Conservation (phyloP, 108 stramenopile species). For the Pelagomonas calceolata region DNA sequence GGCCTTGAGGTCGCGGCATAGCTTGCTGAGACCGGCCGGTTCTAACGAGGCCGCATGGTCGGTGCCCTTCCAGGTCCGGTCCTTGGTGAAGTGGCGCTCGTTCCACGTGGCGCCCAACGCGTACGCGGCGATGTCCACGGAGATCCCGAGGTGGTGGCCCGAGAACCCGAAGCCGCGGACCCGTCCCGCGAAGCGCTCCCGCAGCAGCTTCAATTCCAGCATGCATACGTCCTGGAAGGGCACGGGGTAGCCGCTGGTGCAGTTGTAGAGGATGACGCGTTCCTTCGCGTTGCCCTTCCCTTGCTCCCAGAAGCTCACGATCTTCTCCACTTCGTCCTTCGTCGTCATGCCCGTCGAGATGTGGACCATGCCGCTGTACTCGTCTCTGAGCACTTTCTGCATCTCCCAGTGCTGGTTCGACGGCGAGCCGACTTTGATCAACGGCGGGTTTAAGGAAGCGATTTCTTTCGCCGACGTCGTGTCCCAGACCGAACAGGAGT, state of each 20-base stretch:
- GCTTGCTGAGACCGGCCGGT: neutral
- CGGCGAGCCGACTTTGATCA: neutral
- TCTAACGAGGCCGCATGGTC: neutral
- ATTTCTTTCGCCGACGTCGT: neutral
- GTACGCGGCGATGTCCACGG: neutral
- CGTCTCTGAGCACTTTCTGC: neutral
- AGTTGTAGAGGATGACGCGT: neutral
- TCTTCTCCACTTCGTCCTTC: neutral
- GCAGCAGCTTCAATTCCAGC: neutral
- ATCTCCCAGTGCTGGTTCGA: neutral
- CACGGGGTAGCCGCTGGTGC: neutral
- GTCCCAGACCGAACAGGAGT: neutral
- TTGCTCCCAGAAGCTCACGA: neutral
- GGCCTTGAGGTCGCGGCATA: neutral
- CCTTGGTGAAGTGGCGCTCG: constrained; percentile 3
- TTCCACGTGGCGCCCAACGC: neutral
- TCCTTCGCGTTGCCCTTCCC: neutral
- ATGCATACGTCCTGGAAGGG: neutral
- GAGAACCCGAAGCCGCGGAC: neutral
- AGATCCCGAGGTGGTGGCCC: neutral
- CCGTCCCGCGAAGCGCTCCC: neutral
- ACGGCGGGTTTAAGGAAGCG: neutral
- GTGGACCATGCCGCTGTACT: neutral
- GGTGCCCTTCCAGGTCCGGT: constrained; percentile 1
- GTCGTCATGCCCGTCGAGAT: neutral